Evolutionary conservation across 2,329 filamentous ascomycete species (phyloP).

Genomic region (Leptodontidium sp.): DNA sequence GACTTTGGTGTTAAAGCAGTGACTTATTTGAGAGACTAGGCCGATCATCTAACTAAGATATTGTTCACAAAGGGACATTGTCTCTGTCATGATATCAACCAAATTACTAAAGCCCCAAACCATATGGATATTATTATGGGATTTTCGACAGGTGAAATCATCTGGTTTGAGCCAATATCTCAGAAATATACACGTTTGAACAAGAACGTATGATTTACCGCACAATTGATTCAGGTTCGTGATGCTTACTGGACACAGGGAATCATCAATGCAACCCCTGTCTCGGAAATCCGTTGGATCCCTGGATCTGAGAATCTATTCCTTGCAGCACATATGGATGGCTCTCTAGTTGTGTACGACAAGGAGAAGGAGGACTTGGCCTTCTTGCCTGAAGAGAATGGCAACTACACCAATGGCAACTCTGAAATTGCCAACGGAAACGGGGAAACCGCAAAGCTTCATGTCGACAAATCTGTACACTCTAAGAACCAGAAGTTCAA

Average conservation of each 20-base stretch:
- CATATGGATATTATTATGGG: conserved; percentile 95
- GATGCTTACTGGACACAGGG: conserved; percentile 60
- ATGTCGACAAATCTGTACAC: conserved; percentile 88
- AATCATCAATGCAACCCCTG: conserved; percentile 83
- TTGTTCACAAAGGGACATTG: conserved; percentile 97
- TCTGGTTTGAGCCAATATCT: conserved; percentile 98
- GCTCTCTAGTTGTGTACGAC: conserved; percentile 90
- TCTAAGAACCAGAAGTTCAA: conserved; percentile 95
- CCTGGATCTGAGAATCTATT: conserved; percentile 94
- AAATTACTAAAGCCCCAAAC: conserved; percentile 76
- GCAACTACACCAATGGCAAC: conserved; percentile 43
- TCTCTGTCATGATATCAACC: conserved; percentile 92
- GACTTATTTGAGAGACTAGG: conserved; percentile 55
- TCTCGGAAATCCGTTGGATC: conserved; percentile 91
- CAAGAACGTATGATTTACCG: conserved; percentile 75
- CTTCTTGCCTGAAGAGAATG: conserved; percentile 75
- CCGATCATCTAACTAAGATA: conserved; percentile 93
- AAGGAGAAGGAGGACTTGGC: conserved; percentile 93
- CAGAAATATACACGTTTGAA: conserved; percentile 96
- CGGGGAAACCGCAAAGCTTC: conserved; percentile 58
- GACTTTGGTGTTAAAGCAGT: neutral
- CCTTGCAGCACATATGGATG: conserved; percentile 90
- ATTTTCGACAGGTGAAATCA: conserved; percentile 94
- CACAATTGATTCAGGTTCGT: neutral
- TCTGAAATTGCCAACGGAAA: conserved; percentile 44